phyloP scores from a whole-genome alignment of 2,329 filamentous ascomycete species.

The Sporothrix pseudoabietina region DNA sequence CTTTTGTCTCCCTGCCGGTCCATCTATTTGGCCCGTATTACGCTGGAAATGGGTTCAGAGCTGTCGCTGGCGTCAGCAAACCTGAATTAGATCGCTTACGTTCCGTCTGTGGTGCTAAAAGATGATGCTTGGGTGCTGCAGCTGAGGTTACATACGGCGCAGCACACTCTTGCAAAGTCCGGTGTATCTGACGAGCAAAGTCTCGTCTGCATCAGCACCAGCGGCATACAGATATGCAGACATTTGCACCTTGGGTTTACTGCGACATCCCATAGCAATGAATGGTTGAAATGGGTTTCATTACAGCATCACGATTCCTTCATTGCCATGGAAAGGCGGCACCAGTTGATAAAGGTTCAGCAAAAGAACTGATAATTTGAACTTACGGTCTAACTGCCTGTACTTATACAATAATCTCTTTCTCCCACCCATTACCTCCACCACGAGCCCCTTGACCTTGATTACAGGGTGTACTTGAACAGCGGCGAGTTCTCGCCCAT shows the following conservation, averaged over 20 bases:
- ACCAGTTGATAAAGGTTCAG: not conserved
- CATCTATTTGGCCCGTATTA: not conserved
- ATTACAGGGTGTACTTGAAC: conserved; percentile 30
- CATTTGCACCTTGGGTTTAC: too few species aligned
- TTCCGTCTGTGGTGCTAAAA: not conserved
- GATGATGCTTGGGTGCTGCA: too few species aligned
- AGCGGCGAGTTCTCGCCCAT: conserved; percentile 33
- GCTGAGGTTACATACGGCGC: not conserved
- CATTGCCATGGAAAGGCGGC: not conserved
- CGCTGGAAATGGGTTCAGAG: not conserved
- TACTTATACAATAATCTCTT: not conserved
- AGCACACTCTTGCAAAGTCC: not conserved
- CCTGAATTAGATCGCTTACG: not conserved
- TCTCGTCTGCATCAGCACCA: too few species aligned
- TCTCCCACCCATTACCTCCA: not conserved
- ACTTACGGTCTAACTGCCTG: too few species aligned
- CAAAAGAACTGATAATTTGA: not conserved
- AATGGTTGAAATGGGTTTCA: not conserved
- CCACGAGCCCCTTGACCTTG: too few species aligned
- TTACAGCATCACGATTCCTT: not conserved
- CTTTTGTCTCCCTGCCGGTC: not conserved
- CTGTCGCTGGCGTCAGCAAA: conserved; percentile 12
- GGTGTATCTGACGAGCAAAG: too few species aligned
- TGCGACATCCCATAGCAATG: too few species aligned
- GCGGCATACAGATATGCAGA: too few species aligned